A percentile compares a stretch with the other conserved stretches of the same genome.
Conservation (phyloP, 2,329 filamentous ascomycete genomes). For the Fusarium nelsonii region DNA sequence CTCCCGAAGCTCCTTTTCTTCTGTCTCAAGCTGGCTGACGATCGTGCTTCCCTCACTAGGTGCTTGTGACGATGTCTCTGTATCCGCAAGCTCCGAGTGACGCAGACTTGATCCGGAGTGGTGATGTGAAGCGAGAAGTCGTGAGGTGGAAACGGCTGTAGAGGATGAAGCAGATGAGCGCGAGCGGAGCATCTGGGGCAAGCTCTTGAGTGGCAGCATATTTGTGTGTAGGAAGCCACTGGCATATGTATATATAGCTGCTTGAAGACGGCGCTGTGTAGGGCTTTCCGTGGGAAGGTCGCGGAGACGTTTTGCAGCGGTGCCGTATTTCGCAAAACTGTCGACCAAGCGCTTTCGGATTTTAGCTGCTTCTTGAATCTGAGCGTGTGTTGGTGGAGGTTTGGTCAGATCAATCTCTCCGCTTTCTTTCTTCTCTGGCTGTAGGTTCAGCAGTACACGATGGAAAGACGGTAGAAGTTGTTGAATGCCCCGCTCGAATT, state of each 20-base stretch:
- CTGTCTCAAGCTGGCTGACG: conserved; percentile 75
- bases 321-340: conserved; percentile 88
- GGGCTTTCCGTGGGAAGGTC: conserved; percentile 80
- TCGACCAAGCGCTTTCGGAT: conserved; percentile 91
- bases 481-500: conserved; percentile 89
- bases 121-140: conserved; percentile 52
- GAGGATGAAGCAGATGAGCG: conserved; percentile 54
- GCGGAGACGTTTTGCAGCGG: conserved; percentile 82
- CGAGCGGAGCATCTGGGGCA: conserved; percentile 73
- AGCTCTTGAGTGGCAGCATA: conserved; percentile 86
- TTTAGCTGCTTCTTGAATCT: conserved; percentile 87
- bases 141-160: conserved; percentile 46
- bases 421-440: conserved; percentile 62
- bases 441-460: conserved; percentile 77
- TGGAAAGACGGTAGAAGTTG: conserved; percentile 87
- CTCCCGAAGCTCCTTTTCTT: conserved; percentile 86
- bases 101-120: conserved; percentile 57
- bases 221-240: conserved; percentile 87
- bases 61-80: conserved; percentile 60
- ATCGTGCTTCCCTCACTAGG: conserved; percentile 66
- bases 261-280: conserved; percentile 81
- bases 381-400: conserved; percentile 67
- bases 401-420: conserved; percentile 55
- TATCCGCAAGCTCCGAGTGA: conserved; percentile 60
- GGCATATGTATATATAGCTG: conserved; percentile 84